Evolutionary conservation across 1,139 yeast species (phyloP).

Genomic region (Diutina neorugosa): DNA sequence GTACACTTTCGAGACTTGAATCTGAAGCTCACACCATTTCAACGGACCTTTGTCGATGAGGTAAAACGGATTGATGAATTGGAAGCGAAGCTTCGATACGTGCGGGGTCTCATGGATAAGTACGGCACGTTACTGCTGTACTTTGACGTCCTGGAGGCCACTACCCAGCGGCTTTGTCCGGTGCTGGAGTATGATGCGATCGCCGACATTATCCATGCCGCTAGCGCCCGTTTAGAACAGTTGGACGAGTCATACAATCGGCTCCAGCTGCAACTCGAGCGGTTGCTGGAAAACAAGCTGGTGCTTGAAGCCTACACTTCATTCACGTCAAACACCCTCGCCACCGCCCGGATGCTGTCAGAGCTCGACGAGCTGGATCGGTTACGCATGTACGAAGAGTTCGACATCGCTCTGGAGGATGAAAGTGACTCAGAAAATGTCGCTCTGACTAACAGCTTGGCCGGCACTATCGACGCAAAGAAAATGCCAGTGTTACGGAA

Average conservation of each 20-base stretch:
- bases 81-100: conserved; percentile 15
- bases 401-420: conserved; percentile 16
- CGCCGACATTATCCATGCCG: not conserved
- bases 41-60: conserved; percentile 77
- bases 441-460: conserved; percentile 11
- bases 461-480: conserved; percentile 37
- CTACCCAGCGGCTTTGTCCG: not conserved
- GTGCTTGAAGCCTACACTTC: conserved; percentile 20
- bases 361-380: conserved; percentile 7
- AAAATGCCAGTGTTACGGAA: conserved; percentile 34
- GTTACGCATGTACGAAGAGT: conserved; percentile 7
- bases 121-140: not conserved
- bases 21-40: conserved; percentile 66
- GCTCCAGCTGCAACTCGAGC: conserved; percentile 14
- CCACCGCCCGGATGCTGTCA: not conserved
- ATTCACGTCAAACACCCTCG: conserved; percentile 12
- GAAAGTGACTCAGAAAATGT: conserved; percentile 16
- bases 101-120: conserved; percentile 1
- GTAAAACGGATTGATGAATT: conserved; percentile 40
- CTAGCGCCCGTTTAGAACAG: conserved; percentile 10
- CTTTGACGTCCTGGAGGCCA: not conserved
- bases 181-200: conserved; percentile 1
- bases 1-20: conserved; percentile 90
- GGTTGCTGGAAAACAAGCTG: conserved; percentile 22
- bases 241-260: conserved; percentile 19